Evolutionary conservation across 495 filamentous ascomycete species (phyloP).

Genomic region (Xylaria grammica): DNA sequence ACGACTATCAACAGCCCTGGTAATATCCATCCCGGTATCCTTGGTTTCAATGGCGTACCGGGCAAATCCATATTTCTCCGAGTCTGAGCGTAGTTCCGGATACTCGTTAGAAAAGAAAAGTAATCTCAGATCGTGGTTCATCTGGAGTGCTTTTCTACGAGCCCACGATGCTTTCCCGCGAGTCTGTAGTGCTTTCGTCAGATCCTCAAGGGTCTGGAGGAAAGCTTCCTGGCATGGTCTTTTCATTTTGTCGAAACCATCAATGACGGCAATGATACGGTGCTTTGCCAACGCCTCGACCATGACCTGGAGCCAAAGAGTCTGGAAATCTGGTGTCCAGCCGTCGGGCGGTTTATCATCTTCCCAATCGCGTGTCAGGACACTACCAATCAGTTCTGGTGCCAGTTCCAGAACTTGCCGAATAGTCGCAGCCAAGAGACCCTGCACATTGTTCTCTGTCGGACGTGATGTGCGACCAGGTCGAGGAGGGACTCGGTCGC

Average conservation of each 20-base stretch:
- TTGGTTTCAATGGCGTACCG: background rate
- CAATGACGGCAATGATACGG: background rate
- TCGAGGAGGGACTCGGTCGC: background rate
- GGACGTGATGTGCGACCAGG: background rate
- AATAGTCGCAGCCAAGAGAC: background rate
- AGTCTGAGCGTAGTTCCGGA: background rate
- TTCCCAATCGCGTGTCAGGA: background rate
- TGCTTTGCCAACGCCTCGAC: background rate
- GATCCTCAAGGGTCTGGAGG: background rate
- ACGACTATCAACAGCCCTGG: background rate
- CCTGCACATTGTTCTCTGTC: constrained; percentile 1
- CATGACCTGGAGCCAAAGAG: background rate
- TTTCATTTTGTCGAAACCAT: constrained; percentile 1
- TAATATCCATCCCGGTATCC: background rate
- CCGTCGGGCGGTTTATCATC: background rate
- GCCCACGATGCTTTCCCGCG: no score
- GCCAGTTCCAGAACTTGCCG: background rate
- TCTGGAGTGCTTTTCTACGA: no score
- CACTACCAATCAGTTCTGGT: background rate
- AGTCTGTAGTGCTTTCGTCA: background rate
- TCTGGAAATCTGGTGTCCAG: background rate
- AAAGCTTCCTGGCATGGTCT: background rate
- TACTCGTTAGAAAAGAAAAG: constrained; percentile 1
- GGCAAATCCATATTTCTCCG: background rate
- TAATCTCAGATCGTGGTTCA: no score